Percentiles rank a stretch among this genome's conserved stretches.
Conservation (phyloP, 768 basidiomycete genomes). For the Lactarius hatsudake region DNA sequence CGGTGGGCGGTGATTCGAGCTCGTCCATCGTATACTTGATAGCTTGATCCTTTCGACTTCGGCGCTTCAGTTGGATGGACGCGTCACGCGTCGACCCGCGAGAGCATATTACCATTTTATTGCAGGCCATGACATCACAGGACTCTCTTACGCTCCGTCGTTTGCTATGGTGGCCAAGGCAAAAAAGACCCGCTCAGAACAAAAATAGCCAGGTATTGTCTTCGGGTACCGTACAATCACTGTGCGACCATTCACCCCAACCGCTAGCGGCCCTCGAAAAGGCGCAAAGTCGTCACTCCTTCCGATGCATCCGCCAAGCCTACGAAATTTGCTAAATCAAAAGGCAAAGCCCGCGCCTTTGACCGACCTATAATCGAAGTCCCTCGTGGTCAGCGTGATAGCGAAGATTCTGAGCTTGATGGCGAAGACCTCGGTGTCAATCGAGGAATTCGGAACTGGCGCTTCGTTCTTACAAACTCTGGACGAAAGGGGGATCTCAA, state of each 20-base stretch:
- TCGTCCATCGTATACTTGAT: slow-evolving; percentile 28
- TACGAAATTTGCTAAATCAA: slow-evolving; percentile 35
- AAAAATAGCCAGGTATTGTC: slow-evolving; percentile 32
- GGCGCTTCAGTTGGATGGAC: background rate
- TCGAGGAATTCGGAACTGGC: slow-evolving; percentile 61
- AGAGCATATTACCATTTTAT: slow-evolving; percentile 2
- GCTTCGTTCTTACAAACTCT: slow-evolving; percentile 66
- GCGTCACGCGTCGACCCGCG: background rate
- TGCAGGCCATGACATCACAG: background rate
- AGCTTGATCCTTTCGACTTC: background rate
- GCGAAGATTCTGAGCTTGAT: slow-evolving; percentile 48
- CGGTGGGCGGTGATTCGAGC: slow-evolving; percentile 56
- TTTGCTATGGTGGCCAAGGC: slow-evolving; percentile 33
- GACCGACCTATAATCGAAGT: slow-evolving; percentile 63
- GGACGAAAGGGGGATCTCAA: slow-evolving; percentile 76
- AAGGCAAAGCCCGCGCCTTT: slow-evolving; percentile 56
- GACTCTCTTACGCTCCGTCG: background rate
- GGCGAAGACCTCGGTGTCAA: slow-evolving; percentile 65
- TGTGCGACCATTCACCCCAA: background rate
- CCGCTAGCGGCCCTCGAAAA: slow-evolving; percentile 50
- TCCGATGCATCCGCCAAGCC: slow-evolving; percentile 30
- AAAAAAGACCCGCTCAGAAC: slow-evolving; percentile 38
- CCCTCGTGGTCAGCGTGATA: slow-evolving; percentile 50
- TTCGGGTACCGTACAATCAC: background rate
- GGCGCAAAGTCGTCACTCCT: slow-evolving; percentile 46